phyloP scores from a whole-genome alignment of 306 rosid genomes.

The Lithocarpus polystachyus region DNA sequence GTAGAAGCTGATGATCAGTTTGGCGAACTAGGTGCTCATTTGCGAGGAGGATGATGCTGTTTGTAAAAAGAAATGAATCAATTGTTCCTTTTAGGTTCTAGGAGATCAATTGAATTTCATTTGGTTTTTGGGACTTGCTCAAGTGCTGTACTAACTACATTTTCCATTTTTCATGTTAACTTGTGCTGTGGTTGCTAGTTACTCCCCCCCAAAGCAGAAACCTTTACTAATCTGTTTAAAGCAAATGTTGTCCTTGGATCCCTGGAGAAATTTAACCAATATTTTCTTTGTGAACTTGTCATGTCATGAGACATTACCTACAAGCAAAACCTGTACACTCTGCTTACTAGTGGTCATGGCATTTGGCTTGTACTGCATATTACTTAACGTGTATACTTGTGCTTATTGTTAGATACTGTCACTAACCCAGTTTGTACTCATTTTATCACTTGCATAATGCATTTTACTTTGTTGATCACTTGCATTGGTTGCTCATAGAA shows the following conservation, averaged over 20 bases:
- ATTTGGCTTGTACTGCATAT: neutral
- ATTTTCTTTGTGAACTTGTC: neutral
- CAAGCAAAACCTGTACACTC: neutral
- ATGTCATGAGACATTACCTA: neutral
- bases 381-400: neutral
- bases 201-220: neutral
- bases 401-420: no score
- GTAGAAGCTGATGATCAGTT: slow-evolving; percentile 94
- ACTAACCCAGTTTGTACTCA: no score
- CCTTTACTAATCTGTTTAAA: neutral
- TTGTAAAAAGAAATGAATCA: neutral
- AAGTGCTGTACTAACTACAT: slow-evolving; percentile 18
- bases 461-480: no score
- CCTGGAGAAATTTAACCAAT: neutral
- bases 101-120: slow-evolving; percentile 15
- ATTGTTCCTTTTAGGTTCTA: neutral
- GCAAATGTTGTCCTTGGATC: neutral
- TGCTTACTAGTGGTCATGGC: neutral
- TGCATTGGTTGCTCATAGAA: no score
- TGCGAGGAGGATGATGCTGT: slow-evolving; percentile 83
- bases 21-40: slow-evolving; percentile 94
- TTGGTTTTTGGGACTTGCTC: slow-evolving; percentile 23
- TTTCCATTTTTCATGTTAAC: neutral
- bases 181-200: slow-evolving; percentile 14
- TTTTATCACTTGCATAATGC: no score